phyloP scores from a whole-genome alignment of 2,329 filamentous ascomycete genomes.

The Cladosporium sp. region DNA sequence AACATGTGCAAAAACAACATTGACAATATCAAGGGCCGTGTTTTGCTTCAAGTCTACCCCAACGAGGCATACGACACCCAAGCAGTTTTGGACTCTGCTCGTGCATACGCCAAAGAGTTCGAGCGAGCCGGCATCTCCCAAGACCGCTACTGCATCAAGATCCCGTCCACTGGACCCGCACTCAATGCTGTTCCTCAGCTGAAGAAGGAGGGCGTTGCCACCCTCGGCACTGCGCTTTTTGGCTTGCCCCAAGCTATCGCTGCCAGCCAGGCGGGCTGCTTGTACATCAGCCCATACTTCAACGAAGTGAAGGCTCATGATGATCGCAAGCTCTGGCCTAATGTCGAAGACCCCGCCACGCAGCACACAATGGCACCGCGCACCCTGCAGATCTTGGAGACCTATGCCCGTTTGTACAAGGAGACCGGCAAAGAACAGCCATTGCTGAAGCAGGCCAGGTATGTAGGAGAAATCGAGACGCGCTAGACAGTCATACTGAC shows the following conservation, averaged over 20 bases:
- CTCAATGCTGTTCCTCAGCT: conserved; percentile 54
- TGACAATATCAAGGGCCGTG: conserved; percentile 20
- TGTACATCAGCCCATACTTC: conserved; percentile 60
- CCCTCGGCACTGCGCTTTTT: conserved; percentile 60
- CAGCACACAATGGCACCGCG: conserved; percentile 19
- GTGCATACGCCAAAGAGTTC: conserved; percentile 24
- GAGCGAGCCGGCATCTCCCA: conserved; percentile 23
- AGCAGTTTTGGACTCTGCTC: conserved; percentile 17
- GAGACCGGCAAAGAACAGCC: conserved; percentile 31
- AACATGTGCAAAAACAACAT: conserved; percentile 20
- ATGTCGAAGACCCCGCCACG: conserved; percentile 17
- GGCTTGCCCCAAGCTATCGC: conserved; percentile 56
- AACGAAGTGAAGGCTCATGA: conserved; percentile 59
- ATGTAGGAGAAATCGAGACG: not conserved
- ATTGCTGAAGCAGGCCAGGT: conserved; percentile 25
- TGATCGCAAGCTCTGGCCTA: conserved; percentile 12
- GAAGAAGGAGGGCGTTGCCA: conserved; percentile 51
- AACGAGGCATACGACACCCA: conserved; percentile 18
- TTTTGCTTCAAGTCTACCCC: conserved; percentile 19
- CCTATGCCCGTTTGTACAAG: conserved; percentile 14
- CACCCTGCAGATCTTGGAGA: conserved; percentile 19
- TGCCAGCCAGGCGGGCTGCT: conserved; percentile 54
- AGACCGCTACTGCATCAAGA: conserved; percentile 56
- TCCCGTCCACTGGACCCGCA: conserved; percentile 60
- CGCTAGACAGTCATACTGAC: conserved; percentile 24